Percentiles rank a stretch among this genome's conserved stretches.
Conservation (phyloP, 441 rosid species). For the California macrophylla region DNA sequence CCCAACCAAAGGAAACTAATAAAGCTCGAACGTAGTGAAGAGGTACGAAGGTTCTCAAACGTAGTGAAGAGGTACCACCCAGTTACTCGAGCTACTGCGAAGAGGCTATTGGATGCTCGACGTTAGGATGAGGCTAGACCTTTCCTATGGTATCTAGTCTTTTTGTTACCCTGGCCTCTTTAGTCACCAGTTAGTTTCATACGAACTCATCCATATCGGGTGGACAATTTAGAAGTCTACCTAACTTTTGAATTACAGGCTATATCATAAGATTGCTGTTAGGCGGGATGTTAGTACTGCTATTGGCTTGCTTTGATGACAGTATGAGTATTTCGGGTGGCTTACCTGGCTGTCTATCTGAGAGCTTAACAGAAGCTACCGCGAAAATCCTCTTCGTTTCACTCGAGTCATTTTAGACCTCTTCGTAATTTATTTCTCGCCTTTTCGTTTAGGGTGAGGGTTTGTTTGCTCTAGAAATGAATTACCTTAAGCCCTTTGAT, state of each 20-base stretch:
- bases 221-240: neutral
- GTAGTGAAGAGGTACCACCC: too few species aligned
- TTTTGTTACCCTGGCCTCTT: neutral
- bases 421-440: neutral
- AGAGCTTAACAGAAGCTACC: neutral
- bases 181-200: neutral
- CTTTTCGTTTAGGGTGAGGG: too few species aligned
- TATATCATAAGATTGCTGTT: neutral
- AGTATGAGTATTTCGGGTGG: conserved; percentile 2
- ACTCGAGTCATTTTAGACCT: neutral
- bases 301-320: conserved; percentile 2
- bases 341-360: conserved; percentile 1
- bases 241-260: conserved; percentile 1
- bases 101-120: too few species aligned
- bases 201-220: neutral
- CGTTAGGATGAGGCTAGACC: neutral
- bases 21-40: too few species aligned
- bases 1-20: too few species aligned
- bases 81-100: too few species aligned
- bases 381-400: neutral
- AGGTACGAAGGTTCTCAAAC: too few species aligned
- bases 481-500: too few species aligned
- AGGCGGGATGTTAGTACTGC: conserved; percentile 3
- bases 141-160: neutral
- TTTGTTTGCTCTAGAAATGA: too few species aligned